A percentile compares a stretch with the other conserved stretches of the same genome.
These are phyloP conservation scores for Cyberlindnera maritima DNA, from an alignment of 805 yeast species.

Conservation along the genomic window DNA sequence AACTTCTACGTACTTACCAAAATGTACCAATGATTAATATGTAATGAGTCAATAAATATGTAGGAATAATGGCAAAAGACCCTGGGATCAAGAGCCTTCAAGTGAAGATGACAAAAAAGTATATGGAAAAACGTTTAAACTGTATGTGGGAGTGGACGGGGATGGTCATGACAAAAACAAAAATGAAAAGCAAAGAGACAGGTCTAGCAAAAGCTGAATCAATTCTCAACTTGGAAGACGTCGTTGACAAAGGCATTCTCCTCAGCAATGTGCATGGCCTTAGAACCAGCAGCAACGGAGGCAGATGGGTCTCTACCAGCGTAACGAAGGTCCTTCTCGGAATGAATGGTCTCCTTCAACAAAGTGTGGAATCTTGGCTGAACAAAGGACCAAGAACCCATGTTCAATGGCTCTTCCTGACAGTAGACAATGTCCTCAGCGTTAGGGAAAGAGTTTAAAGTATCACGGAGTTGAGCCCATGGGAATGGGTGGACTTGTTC, in stretches of 20 bases:
- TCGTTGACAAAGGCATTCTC: slow-evolving; percentile 84
- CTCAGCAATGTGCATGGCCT: slow-evolving; percentile 82
- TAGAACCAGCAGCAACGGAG: slow-evolving; percentile 96
- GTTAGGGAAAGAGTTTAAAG: slow-evolving; percentile 75
- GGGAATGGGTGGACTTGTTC: slow-evolving; percentile 99
- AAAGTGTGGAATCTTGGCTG: slow-evolving; percentile 81
- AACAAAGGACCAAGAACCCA: slow-evolving; percentile 83
- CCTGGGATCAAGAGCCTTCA: background rate
- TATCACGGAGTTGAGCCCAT: slow-evolving; percentile 85
- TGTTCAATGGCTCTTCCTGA: slow-evolving; percentile 98
- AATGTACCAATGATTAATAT: no score
- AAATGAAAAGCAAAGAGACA: background rate
- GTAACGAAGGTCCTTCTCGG: slow-evolving; percentile 62
- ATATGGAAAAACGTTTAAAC: no score
- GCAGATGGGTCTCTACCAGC: slow-evolving; percentile 99
- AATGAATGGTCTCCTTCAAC: slow-evolving; percentile 70
- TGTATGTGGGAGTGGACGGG: background rate
- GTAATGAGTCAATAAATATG: slow-evolving; percentile 3
- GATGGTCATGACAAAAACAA: background rate
- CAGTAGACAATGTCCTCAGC: slow-evolving; percentile 90
- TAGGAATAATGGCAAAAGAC: background rate
- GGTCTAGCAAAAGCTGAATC: background rate
- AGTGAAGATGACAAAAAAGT: background rate
- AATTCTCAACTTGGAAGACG: slow-evolving; percentile 44
- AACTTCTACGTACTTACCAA: no score